Evolutionary conservation across 129 eudicot genomes (phyloP), one percentile per base, ranked within the genome.

Genomic region (Glebionis coronaria): DNA sequence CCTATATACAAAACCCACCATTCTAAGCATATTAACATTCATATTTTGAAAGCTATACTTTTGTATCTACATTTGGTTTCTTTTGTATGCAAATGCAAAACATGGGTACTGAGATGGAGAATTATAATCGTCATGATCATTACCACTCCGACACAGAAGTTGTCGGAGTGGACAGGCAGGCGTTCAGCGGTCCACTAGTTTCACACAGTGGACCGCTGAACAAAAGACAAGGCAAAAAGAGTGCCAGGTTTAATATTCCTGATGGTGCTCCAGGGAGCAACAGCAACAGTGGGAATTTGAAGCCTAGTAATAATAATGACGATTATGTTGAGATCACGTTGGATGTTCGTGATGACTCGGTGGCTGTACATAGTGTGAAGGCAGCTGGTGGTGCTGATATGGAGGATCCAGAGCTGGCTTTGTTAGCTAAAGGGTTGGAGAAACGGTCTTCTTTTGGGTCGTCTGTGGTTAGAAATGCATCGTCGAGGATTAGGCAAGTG

Each of bases 281-380:
- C n/a, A 10, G 73, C 23, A 57, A 44, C n/a, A 28, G 23, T 2
- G 46, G 20, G 2, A 75, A 67, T 20, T 54, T 31, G 45, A 53
- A 14, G 6, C 19, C 74, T 20, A 61, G 9, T 12, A 76, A 79
- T 4, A 76, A 79, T 4, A 76, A 79, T 14, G 85, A 84, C 3
- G 80, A 72, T 15, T 86, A 83, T 45, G 96, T 86, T 2, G 96
- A 89, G 29, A 86, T 86, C 82, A 86, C 94, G 16, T 81, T 89
- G 65, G 93, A 86, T 50, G 86, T 90, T n/a, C 76, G 82, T 4
- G 96, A 89, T 4, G 96, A 86, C 69, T 81, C 88, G n/a, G 90
- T 89, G 61, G 94, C 93, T 12, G 82, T 86, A 1, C 96, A 89
- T 70, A 89, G 96, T 58, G 88, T 89, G 3, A 89, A 79, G 68